Evolutionary conservation across 1,284 basidiomycete species (phyloP), one percentile per base, ranked within the genome.

Genomic region (Ustilago esculenta): DNA sequence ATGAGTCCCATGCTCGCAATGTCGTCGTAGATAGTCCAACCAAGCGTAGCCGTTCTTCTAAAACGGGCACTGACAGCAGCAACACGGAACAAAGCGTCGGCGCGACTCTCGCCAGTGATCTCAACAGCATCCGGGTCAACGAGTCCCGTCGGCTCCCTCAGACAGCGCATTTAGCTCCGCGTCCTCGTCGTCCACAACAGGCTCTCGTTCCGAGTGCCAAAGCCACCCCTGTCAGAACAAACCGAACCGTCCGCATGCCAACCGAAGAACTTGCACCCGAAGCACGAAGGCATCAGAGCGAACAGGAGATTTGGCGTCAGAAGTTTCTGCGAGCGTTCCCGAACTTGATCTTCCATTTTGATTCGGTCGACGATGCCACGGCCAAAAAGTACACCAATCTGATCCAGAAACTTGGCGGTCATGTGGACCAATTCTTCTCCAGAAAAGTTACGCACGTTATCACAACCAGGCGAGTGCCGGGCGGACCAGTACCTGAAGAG

Each of bases 361-460:
- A 81, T 46, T 64, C 65, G 20, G 64, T 80, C 39, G 79, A 80
- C 30, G 58, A 61, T 14, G 34, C 47, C 29, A 72, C 53, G 3
- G 71, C 46, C 18, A 48, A 44, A 15, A 57, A 54, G 32, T 54
- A 75, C 21, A 68, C 57, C 35, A 27, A 29, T 5, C 49, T 64
- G 33, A 78, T 80, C 33, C 57, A 60, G 12, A 55, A 73, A 39
- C 68, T 81, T 10, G 79, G 77, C 40, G 79, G 73, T 17, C 44
- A 57, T 3, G 71, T 80, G 10, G 80, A 80, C n/a, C 72, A 74
- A 7, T 81, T 81, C 68, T 81, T 81, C 45, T 79, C 77, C 8
- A 71, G 72, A 35, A 69, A 58, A 21, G 73, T 80, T 33, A 80
- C 80, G 15, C 80, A 81, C 30, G 60, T 81, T 42, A 72, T 81